phyloP scores from a whole-genome alignment of 108 stramenopile species.

The Stephanodiscus triporus region DNA sequence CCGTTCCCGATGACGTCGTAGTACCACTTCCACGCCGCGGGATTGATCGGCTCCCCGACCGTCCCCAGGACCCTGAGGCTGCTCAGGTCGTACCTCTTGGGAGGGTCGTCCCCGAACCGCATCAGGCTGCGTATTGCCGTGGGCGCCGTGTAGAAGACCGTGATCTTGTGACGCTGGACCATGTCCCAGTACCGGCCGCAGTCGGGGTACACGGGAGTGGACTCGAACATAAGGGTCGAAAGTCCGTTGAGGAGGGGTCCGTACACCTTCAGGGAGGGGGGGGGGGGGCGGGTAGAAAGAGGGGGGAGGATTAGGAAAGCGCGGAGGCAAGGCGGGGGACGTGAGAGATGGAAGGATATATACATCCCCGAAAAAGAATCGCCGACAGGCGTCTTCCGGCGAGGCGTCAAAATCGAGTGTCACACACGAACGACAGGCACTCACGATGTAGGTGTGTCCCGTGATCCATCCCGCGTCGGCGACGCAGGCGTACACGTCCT shows the following conservation, averaged over 20 bases:
- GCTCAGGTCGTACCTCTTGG: slow-evolving; percentile 79
- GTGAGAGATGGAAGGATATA: too few species aligned
- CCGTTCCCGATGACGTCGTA: slow-evolving; percentile 89
- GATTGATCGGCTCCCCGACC: slow-evolving; percentile 99
- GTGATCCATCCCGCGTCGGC: slow-evolving; percentile 98
- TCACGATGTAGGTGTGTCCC: slow-evolving; percentile 95
- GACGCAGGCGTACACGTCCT: slow-evolving; percentile 96
- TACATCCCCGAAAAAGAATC: too few species aligned
- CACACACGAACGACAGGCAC: too few species aligned
- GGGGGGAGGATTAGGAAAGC: too few species aligned
- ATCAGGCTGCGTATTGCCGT: slow-evolving; percentile 90
- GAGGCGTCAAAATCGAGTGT: too few species aligned
- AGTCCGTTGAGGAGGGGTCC: slow-evolving; percentile 79
- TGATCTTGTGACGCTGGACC: slow-evolving; percentile 68
- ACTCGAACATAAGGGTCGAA: slow-evolving; percentile 85
- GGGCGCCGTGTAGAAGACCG: slow-evolving; percentile 89
- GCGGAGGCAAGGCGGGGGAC: too few species aligned
- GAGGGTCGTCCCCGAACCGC: slow-evolving; percentile 72
- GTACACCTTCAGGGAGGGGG: slow-evolving; percentile 49
- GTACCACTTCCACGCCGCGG: slow-evolving; percentile 99
- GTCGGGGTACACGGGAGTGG: slow-evolving; percentile 85
- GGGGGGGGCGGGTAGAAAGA: too few species aligned
- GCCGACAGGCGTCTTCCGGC: too few species aligned
- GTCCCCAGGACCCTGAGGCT: slow-evolving; percentile 90
- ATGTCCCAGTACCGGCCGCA: slow-evolving; percentile 83